Evolutionary conservation across 2,329 filamentous ascomycete species (phyloP).

Genomic region (Alternaria novae-zelandiae): DNA sequence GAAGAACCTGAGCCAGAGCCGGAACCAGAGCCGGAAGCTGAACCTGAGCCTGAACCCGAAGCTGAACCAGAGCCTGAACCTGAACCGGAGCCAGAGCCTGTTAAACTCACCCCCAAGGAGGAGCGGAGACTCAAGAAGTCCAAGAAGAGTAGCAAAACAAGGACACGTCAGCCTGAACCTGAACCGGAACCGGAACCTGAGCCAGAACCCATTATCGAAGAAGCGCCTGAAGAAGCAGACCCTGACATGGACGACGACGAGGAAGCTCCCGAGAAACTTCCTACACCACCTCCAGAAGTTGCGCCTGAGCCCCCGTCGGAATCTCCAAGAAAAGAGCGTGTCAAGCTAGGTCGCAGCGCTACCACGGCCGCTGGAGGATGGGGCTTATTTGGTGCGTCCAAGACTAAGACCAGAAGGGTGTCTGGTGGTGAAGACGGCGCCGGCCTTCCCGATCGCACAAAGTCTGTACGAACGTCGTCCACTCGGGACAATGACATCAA

Average conservation of each 20-base stretch:
- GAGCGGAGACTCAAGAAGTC: slow-evolving; percentile 26
- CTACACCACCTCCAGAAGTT: slow-evolving; percentile 57
- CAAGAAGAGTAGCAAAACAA: slow-evolving; percentile 39
- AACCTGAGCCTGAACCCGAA: slow-evolving; percentile 34
- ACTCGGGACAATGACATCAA: slow-evolving; percentile 66
- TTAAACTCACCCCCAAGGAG: neutral
- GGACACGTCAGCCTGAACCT: slow-evolving; percentile 26
- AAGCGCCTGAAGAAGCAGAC: slow-evolving; percentile 30
- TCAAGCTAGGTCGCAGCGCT: slow-evolving; percentile 75
- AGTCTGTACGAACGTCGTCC: slow-evolving; percentile 58
- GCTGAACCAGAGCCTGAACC: slow-evolving; percentile 42
- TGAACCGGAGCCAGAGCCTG: slow-evolving; percentile 18
- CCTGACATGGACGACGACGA: slow-evolving; percentile 35
- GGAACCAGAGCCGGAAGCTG: slow-evolving; percentile 21
- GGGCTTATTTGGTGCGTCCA: slow-evolving; percentile 67
- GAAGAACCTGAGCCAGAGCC: slow-evolving; percentile 25
- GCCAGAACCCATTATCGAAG: slow-evolving; percentile 30
- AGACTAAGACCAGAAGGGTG: slow-evolving; percentile 49
- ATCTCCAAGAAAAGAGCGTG: slow-evolving; percentile 71
- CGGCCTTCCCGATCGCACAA: slow-evolving; percentile 58
- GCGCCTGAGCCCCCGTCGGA: slow-evolving; percentile 53
- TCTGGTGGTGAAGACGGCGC: slow-evolving; percentile 40
- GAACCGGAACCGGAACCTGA: slow-evolving; percentile 4
- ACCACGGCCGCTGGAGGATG: slow-evolving; percentile 66
- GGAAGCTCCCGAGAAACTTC: slow-evolving; percentile 48